A percentile compares a stretch with the other conserved stretches of the same genome.
phyloP scores from a whole-genome alignment of 139 green algal genomes.

The Volvox reticuliferus region DNA sequence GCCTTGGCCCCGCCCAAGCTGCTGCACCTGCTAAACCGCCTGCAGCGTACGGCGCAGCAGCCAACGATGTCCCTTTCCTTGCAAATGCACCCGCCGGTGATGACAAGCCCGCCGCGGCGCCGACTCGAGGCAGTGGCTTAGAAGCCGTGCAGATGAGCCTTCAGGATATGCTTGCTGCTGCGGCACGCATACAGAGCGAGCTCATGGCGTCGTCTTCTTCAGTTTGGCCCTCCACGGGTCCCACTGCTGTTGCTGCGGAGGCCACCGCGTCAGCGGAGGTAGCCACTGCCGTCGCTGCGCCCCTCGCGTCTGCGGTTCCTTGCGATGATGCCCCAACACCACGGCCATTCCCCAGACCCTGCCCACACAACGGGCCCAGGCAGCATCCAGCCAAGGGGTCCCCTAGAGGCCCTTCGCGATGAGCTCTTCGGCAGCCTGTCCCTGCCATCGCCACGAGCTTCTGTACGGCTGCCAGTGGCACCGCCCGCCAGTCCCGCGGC shows the following conservation, averaged over 20 bases:
- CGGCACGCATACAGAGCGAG: background rate
- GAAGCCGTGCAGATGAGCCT: slow-evolving; percentile 20
- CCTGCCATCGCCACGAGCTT: background rate
- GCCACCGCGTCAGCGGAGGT: no score
- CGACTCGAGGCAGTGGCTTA: background rate
- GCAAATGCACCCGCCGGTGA: background rate
- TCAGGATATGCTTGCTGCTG: slow-evolving; percentile 24
- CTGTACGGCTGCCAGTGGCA: no score
- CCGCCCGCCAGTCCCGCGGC: no score
- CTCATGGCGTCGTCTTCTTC: background rate
- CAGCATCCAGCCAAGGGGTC: background rate
- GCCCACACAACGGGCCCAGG: background rate
- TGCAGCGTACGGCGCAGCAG: background rate
- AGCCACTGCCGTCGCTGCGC: no score
- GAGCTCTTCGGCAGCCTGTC: slow-evolving; percentile 28
- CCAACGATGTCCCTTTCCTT: background rate
- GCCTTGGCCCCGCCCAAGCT: background rate
- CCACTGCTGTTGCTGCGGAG: no score
- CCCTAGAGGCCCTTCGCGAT: slow-evolving; percentile 27
- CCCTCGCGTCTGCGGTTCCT: no score
- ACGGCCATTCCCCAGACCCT: no score
- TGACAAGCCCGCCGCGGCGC: background rate
- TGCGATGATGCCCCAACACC: background rate
- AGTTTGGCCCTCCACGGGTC: no score
- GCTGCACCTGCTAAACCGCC: background rate